Percentiles rank a stretch among this genome's conserved stretches.
Evolutionary conservation across 495 filamentous ascomycete species (phyloP).

Genomic region (Penicillium arizonense): DNA sequence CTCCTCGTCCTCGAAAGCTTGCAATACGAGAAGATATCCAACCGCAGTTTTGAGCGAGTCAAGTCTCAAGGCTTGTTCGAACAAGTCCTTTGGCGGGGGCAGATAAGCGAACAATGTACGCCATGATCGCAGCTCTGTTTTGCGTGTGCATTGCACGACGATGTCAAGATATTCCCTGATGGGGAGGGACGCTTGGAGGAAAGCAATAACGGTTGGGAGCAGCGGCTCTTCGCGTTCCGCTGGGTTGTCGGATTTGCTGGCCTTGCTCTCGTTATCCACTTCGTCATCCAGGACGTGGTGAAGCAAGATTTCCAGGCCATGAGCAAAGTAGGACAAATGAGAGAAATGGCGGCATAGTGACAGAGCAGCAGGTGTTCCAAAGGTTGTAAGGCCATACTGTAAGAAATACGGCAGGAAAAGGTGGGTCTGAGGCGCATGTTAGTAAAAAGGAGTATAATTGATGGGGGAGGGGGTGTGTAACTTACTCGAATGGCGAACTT

Average conservation of each 20-base stretch:
- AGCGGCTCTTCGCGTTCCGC: conserved; percentile 55
- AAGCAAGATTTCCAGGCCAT: conserved; percentile 87
- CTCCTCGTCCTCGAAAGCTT: conserved; percentile 86
- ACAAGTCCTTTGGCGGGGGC: conserved; percentile 84
- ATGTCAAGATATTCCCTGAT: conserved; percentile 79
- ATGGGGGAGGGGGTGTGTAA: conserved; percentile 4
- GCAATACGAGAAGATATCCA: conserved; percentile 92
- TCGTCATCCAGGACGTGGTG: conserved; percentile 95
- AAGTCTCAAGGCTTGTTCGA: conserved; percentile 82
- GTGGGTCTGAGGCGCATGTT: conserved; percentile 60
- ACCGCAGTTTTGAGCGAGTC: conserved; percentile 93
- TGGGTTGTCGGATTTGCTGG: conserved; percentile 43
- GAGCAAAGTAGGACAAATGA: conserved; percentile 83
- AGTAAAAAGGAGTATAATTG: background rate
- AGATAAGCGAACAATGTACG: conserved; percentile 87
- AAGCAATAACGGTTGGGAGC: conserved; percentile 81
- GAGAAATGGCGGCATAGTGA: conserved; percentile 79
- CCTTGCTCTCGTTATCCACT: conserved; percentile 71
- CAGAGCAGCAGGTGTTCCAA: conserved; percentile 71
- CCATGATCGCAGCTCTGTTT: conserved; percentile 96
- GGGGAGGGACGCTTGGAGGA: conserved; percentile 80
- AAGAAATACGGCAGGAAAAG: conserved; percentile 89
- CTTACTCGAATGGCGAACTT: conserved; percentile 78
- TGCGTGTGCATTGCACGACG: conserved; percentile 94
- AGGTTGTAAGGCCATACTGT: conserved; percentile 67